Evolutionary conservation across 225 moss, liverwort and hornwort species (phyloP).

Genomic region (Thuidium tamariscinum): DNA sequence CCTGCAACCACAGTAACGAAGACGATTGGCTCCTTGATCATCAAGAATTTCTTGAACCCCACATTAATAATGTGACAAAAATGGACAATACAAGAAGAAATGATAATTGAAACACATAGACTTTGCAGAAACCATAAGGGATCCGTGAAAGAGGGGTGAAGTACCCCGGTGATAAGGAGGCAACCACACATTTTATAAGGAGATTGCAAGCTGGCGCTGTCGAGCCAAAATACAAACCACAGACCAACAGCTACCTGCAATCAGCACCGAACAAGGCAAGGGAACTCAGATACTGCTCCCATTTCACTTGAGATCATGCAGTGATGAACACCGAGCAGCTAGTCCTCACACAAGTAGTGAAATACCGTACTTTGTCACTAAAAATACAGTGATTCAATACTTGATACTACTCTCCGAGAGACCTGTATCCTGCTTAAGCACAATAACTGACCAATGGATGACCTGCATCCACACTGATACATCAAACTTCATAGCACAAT

Average conservation of each 20-base stretch:
- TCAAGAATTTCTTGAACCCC: not conserved
- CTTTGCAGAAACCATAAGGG: not conserved
- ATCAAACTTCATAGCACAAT: not conserved
- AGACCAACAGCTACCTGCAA: conserved; percentile 77
- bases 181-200: conserved; percentile 77
- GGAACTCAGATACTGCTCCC: not conserved
- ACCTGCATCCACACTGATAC: not conserved
- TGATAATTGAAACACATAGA: not conserved
- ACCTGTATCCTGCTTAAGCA: not conserved
- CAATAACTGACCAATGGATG: not conserved
- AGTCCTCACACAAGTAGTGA: not conserved
- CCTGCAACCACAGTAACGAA: conserved; percentile 25
- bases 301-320: not conserved
- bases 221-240: conserved; percentile 67
- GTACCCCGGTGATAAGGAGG: conserved; percentile 26
- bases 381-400: not conserved
- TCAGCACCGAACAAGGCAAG: conserved; percentile 8
- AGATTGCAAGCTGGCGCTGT: conserved; percentile 49
- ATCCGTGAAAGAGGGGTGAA: conserved; percentile 21
- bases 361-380: not conserved
- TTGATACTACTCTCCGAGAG: not conserved
- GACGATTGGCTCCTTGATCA: not conserved
- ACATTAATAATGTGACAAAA: not conserved
- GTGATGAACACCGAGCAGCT: not conserved
- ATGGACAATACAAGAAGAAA: not conserved